Evolutionary conservation across 768 basidiomycete species (phyloP).

Genomic region (Russula virescens): DNA sequence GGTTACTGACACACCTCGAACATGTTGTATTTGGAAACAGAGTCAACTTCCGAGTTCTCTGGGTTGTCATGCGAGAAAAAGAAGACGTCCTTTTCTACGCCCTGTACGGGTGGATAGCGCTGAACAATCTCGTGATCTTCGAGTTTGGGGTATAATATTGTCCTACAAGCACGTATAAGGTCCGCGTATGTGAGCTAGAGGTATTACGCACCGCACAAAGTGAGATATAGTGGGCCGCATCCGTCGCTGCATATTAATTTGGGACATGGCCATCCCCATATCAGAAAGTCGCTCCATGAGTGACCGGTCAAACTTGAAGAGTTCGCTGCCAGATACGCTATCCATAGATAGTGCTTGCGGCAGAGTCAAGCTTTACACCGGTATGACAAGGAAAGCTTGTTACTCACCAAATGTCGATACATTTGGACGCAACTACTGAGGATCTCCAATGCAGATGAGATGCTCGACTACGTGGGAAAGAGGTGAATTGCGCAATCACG

Average conservation of each 20-base stretch:
- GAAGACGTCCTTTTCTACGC: conserved; percentile 58
- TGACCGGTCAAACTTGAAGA: conserved; percentile 61
- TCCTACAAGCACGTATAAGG: conserved; percentile 30
- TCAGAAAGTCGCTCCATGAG: conserved; percentile 68
- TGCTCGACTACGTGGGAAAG: conserved; percentile 45
- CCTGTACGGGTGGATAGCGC: conserved; percentile 50
- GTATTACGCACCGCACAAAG: conserved; percentile 43
- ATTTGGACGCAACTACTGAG: conserved; percentile 65
- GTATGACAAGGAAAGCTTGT: neutral
- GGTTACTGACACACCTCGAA: conserved; percentile 50
- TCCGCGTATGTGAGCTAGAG: neutral
- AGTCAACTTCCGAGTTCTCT: conserved; percentile 60
- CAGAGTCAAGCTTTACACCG: conserved; percentile 5
- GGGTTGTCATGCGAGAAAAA: conserved; percentile 58
- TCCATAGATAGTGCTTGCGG: conserved; percentile 61
- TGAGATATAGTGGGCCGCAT: conserved; percentile 69
- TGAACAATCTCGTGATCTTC: conserved; percentile 51
- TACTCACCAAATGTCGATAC: conserved; percentile 55
- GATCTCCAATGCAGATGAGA: conserved; percentile 77
- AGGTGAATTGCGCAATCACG: neutral
- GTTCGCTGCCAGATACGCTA: conserved; percentile 43
- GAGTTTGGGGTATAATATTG: conserved; percentile 55
- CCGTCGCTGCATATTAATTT: conserved; percentile 63
- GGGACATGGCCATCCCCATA: conserved; percentile 58
- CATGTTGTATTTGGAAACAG: conserved; percentile 56